phyloP scores from a whole-genome alignment of 1,284 basidiomycete species.

The Ustilago tritici region DNA sequence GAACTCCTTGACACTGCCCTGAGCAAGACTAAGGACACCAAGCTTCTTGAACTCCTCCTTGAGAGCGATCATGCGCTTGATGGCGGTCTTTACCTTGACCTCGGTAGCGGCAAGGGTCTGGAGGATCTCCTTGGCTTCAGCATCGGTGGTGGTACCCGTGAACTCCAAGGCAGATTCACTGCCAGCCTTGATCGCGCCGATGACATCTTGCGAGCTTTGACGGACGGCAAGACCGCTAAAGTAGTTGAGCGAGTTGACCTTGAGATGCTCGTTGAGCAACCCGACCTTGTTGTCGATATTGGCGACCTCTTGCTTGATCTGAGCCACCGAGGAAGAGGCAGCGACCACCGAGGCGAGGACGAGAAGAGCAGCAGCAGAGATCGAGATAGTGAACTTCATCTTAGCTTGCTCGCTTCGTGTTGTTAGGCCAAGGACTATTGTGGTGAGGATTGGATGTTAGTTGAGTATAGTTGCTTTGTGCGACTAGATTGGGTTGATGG shows the following conservation, averaged over 20 bases:
- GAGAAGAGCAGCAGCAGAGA: constrained; percentile 11
- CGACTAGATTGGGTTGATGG: not conserved
- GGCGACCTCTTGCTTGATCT: constrained; percentile 18
- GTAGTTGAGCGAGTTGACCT: constrained; percentile 11
- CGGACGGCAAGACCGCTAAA: constrained; percentile 9
- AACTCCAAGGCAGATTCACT: constrained; percentile 1
- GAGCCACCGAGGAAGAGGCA: constrained; percentile 11
- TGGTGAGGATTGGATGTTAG: not conserved
- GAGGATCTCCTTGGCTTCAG: constrained; percentile 17
- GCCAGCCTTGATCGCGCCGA: constrained; percentile 5
- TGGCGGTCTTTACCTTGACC: constrained; percentile 5
- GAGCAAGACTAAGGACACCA: not conserved
- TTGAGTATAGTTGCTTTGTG: not conserved
- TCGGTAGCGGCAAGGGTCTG: constrained; percentile 15
- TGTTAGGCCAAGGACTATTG: not conserved
- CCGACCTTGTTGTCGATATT: constrained; percentile 13
- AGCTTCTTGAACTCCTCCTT: constrained; percentile 29
- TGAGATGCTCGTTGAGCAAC: constrained; percentile 12
- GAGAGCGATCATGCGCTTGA: constrained; percentile 10
- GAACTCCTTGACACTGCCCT: constrained; percentile 10
- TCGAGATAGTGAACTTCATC: constrained; percentile 25
- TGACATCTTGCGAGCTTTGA: constrained; percentile 14
- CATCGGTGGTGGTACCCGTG: constrained; percentile 5
- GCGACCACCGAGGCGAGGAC: constrained; percentile 9
- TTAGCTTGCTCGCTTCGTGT: not conserved